phyloP scores from a whole-genome alignment of 2,329 filamentous ascomycete genomes.

The Colletotrichum sp. region DNA sequence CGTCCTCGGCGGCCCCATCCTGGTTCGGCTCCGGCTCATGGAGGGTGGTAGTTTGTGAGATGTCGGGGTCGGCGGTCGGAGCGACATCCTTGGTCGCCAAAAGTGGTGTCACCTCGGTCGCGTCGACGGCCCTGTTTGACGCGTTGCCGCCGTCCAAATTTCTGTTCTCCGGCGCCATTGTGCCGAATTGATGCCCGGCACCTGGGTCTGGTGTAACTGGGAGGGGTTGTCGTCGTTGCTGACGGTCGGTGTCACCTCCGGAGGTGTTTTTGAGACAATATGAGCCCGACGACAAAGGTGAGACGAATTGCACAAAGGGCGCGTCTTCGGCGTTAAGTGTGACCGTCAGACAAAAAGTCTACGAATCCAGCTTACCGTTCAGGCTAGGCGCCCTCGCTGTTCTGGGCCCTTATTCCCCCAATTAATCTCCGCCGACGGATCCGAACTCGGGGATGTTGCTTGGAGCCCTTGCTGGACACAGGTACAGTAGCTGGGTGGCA shows the following conservation, averaged over 20 bases:
- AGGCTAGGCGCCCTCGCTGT: neutral
- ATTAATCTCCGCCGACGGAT: neutral
- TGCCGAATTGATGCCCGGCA: neutral
- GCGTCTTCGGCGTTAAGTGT: neutral
- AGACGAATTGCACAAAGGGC: neutral
- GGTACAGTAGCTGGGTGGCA: neutral
- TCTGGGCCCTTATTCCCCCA: neutral
- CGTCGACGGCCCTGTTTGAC: neutral
- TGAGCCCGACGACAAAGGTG: neutral
- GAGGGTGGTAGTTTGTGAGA: constrained; percentile 3
- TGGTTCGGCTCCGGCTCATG: neutral
- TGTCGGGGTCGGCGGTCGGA: constrained; percentile 6
- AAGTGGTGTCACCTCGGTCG: constrained; percentile 7
- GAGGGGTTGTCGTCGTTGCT: neutral
- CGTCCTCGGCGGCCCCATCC: neutral
- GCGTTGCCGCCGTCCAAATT: neutral
- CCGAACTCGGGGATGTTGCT: neutral
- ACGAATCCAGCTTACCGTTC: neutral
- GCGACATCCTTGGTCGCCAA: neutral
- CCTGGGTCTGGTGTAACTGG: rapidly evolving
- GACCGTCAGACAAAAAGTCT: neutral
- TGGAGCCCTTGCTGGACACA: neutral
- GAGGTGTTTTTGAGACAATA: neutral
- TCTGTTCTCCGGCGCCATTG: neutral
- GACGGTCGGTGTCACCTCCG: neutral